phyloP scores from a whole-genome alignment of 2,329 filamentous ascomycete species.

The Sporothrix pseudoabietina region DNA sequence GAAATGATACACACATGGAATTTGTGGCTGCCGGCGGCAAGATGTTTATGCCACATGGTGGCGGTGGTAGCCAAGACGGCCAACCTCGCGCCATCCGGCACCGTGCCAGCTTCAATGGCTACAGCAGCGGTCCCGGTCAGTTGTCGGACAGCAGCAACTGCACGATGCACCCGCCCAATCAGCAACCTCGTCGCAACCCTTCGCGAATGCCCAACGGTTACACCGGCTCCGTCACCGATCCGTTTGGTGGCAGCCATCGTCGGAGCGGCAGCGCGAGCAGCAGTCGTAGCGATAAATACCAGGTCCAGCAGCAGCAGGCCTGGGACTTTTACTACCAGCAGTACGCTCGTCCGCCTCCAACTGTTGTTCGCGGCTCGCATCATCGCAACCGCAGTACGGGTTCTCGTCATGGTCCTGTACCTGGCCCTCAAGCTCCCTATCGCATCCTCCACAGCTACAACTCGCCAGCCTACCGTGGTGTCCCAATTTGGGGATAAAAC shows the following conservation, averaged over 20 bases:
- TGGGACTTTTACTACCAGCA: constrained; percentile 43
- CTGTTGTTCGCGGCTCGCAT: constrained; percentile 43
- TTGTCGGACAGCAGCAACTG: constrained; percentile 33
- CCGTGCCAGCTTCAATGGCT: constrained; percentile 43
- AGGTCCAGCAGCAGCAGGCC: constrained; percentile 36
- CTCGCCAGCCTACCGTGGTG: constrained; percentile 58
- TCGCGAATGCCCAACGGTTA: constrained; percentile 29
- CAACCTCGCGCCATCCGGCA: constrained; percentile 38
- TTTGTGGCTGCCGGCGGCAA: not conserved
- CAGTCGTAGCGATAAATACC: constrained; percentile 30
- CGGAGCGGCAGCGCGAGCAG: constrained; percentile 26
- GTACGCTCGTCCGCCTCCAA: constrained; percentile 41
- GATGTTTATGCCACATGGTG: not conserved
- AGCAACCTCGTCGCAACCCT: not conserved
- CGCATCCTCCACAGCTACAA: constrained; percentile 62
- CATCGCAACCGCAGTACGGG: constrained; percentile 46
- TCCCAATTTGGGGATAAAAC: constrained; percentile 57
- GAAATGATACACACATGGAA: not conserved
- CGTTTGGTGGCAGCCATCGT: constrained; percentile 27
- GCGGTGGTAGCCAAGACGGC: constrained; percentile 1
- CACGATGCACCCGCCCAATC: not conserved
- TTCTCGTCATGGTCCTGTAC: constrained; percentile 36
- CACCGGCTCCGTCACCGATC: constrained; percentile 30
- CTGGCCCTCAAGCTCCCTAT: constrained; percentile 44
- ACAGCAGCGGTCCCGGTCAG: constrained; percentile 35